These are phyloP conservation scores for Moesziomyces sp. DNA, from an alignment of 1,284 basidiomycete genomes.

Conservation along the genomic window DNA sequence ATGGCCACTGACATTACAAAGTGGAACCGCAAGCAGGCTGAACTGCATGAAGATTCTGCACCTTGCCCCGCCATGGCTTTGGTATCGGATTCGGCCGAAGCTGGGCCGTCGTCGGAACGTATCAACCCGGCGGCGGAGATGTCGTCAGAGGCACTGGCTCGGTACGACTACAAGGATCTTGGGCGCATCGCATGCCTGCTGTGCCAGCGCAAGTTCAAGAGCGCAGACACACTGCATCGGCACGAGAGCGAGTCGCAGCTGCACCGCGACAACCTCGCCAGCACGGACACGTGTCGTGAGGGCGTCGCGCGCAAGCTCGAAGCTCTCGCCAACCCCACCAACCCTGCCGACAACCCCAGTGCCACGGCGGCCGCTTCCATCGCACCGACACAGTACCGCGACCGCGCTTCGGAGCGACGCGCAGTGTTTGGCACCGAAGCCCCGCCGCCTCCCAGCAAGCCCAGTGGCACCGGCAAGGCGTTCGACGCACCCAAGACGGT, in stretches of 20 bases:
- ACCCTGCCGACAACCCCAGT: not conserved
- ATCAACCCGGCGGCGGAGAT: conserved; percentile 1
- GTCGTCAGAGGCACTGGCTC: conserved; percentile 9
- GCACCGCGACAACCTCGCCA: conserved; percentile 37
- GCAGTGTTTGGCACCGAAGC: conserved; percentile 47
- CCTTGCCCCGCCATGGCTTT: no score
- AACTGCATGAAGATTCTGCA: conserved; percentile 16
- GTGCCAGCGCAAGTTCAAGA: conserved; percentile 51
- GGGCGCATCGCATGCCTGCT: conserved; percentile 40
- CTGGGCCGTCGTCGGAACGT: not conserved
- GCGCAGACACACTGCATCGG: conserved; percentile 31
- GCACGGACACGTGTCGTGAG: conserved; percentile 22
- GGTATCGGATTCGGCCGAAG: not conserved
- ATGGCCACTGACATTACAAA: conserved; percentile 32
- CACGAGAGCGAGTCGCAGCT: conserved; percentile 38
- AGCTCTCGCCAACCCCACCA: not conserved
- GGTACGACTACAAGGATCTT: conserved; percentile 40
- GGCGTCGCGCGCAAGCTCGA: conserved; percentile 25
- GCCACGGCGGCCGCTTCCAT: not conserved
- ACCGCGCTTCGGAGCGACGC: conserved; percentile 48
- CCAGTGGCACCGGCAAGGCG: conserved; percentile 1
- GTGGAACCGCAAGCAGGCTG: conserved; percentile 47
- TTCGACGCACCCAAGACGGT: conserved; percentile 21
- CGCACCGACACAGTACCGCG: conserved; percentile 17
- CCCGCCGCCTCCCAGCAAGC: not conserved